These are phyloP conservation scores for Xylaria venustula DNA, from an alignment of 495 filamentous ascomycete genomes.

Conservation along the genomic window DNA sequence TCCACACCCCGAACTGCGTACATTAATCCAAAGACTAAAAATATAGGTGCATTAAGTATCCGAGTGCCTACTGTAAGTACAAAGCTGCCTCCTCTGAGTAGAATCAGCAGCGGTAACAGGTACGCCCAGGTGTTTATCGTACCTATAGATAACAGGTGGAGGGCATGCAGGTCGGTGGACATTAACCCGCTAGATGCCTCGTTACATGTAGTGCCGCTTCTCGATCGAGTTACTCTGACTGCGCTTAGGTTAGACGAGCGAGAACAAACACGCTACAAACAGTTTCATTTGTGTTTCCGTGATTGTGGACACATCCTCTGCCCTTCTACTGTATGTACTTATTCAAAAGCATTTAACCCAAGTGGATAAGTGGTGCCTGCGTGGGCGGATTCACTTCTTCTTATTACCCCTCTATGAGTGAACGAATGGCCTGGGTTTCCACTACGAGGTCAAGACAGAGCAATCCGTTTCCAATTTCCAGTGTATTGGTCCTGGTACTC, in stretches of 20 bases:
- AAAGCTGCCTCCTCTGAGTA: no score
- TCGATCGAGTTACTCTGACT: neutral
- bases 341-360: neutral
- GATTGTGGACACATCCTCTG: neutral
- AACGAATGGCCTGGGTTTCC: neutral
- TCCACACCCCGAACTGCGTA: no score
- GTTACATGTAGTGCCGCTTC: no score
- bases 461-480: neutral
- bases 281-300: neutral
- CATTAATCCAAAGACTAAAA: no score
- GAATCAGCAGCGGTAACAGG: no score
- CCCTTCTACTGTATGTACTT: neutral
- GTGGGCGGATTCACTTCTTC: neutral
- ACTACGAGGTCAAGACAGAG: neutral
- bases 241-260: neutral
- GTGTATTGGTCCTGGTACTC: neutral
- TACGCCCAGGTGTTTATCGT: no score
- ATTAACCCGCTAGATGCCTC: no score
- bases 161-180: no score
- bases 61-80: no score
- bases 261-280: neutral
- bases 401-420: neutral
- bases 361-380: neutral
- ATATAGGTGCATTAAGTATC: no score
- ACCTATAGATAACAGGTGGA: no score